These are phyloP conservation scores for Cryomyces antarcticus DNA, from an alignment of 495 filamentous ascomycete species.

Conservation along the genomic window DNA sequence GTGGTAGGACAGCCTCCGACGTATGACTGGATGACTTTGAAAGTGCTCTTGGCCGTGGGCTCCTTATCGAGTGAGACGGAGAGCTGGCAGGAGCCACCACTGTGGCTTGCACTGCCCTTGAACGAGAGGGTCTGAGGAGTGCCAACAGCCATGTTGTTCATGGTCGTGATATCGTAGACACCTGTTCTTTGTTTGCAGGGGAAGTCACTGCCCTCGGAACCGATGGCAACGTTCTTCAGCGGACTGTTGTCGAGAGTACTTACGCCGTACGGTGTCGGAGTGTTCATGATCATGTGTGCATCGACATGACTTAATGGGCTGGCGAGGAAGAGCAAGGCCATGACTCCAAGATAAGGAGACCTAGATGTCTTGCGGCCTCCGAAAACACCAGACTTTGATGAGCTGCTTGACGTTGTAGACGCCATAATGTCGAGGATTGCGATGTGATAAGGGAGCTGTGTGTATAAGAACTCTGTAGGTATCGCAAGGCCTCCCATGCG, in stretches of 20 bases:
- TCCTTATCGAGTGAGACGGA: conserved; percentile 50
- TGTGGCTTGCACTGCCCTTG: conserved; percentile 46
- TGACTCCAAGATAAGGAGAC: too few species aligned
- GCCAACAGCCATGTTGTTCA: conserved; percentile 32
- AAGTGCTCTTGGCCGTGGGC: conserved; percentile 36
- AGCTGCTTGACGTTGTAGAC: too few species aligned
- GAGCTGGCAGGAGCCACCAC: conserved; percentile 75
- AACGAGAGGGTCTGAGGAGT: conserved; percentile 31
- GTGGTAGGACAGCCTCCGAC: conserved; percentile 55
- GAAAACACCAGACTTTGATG: too few species aligned
- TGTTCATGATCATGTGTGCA: conserved; percentile 49
- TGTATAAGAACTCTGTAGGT: too few species aligned
- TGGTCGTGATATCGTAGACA: conserved; percentile 20
- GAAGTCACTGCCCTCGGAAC: conserved; percentile 30
- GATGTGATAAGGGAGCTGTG: too few species aligned
- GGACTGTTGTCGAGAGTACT: conserved; percentile 37
- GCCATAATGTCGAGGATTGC: too few species aligned
- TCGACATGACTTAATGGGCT: too few species aligned
- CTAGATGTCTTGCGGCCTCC: too few species aligned
- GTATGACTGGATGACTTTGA: conserved; percentile 66
- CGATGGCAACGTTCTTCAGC: conserved; percentile 28
- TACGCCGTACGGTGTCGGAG: conserved; percentile 43
- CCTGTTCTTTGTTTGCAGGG: conserved; percentile 48
- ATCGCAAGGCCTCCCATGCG: too few species aligned
- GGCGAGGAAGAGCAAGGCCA: too few species aligned